Conservation (phyloP, 2,329 filamentous ascomycete genomes). For the Metarhizium brunneum region DNA sequence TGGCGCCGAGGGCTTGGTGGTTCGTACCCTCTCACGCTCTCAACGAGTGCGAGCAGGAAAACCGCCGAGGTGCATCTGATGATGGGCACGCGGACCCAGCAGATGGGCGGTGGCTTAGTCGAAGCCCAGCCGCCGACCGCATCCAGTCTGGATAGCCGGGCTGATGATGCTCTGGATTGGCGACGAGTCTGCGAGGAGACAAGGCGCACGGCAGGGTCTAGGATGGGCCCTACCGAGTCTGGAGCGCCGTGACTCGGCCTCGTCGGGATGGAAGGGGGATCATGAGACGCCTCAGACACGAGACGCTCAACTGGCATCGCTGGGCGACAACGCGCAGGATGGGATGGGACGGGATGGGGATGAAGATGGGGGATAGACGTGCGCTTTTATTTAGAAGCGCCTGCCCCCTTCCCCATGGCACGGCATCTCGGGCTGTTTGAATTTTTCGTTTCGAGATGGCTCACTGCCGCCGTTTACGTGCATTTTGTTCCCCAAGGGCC, state of each 20-base stretch:
- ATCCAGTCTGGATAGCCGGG: neutral
- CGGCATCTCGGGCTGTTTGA: too few relatives aligned
- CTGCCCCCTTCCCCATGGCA: neutral
- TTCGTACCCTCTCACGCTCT: too few relatives aligned
- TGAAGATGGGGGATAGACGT: neutral
- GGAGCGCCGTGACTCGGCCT: neutral
- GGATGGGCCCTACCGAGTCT: neutral
- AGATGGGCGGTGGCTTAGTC: neutral
- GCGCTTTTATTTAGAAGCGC: neutral
- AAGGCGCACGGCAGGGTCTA: neutral
- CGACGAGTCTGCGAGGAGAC: neutral
- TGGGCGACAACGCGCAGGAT: neutral
- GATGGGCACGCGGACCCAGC: neutral
- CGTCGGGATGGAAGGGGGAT: neutral
- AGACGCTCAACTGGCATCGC: neutral
- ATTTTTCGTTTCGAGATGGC: too few relatives aligned
- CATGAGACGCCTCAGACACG: conserved; percentile 6
- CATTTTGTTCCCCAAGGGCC: too few relatives aligned
- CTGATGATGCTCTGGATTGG: too few relatives aligned
- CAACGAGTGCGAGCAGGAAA: too few relatives aligned
- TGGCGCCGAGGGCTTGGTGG: neutral
- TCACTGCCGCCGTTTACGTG: too few relatives aligned
- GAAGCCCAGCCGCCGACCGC: neutral
- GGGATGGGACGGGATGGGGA: neutral
- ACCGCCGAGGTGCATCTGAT: neutral